Conservation (phyloP, 2,329 filamentous ascomycete genomes). For the Aureobasidium musti region DNA sequence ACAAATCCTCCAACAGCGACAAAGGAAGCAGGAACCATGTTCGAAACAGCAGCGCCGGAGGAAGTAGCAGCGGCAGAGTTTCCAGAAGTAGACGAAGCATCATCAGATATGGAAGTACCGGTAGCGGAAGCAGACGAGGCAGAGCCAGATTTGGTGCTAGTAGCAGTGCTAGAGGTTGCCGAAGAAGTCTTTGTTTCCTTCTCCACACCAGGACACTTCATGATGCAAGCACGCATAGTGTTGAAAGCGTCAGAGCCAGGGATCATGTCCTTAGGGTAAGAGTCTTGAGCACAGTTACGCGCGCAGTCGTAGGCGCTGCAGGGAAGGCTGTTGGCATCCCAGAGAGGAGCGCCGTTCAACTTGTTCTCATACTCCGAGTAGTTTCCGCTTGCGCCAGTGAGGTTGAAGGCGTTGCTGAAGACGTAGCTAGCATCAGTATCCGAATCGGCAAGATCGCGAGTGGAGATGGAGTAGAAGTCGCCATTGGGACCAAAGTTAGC, state of each 20-base stretch:
- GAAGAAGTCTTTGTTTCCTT: conserved; percentile 29
- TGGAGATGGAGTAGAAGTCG: conserved; percentile 40
- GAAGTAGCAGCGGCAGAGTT: conserved; percentile 12
- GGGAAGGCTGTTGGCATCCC: conserved; percentile 37
- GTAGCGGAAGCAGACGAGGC: not conserved
- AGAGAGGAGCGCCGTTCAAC: conserved; percentile 38
- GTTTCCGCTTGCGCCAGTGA: conserved; percentile 37
- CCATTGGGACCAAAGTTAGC: conserved; percentile 39
- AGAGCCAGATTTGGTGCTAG: conserved; percentile 1
- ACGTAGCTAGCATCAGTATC: conserved; percentile 34
- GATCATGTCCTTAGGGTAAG: conserved; percentile 37
- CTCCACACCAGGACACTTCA: conserved; percentile 37
- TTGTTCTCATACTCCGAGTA: conserved; percentile 36
- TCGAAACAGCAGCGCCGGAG: conserved; percentile 14
- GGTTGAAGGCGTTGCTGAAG: conserved; percentile 36
- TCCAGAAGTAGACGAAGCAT: not conserved
- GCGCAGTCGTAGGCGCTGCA: conserved; percentile 38
- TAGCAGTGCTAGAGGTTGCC: conserved; percentile 4
- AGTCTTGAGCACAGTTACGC: conserved; percentile 36
- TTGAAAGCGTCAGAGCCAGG: conserved; percentile 34
- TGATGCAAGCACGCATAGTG: conserved; percentile 38
- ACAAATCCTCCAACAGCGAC: conserved; percentile 6
- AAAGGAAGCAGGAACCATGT: conserved; percentile 15
- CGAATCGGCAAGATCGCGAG: conserved; percentile 32
- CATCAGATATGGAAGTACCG: not conserved